Evolutionary conservation across 306 rosid genomes (phyloP), one percentile per base, ranked within the genome.

Genomic region (Ormosia semicastrata): DNA sequence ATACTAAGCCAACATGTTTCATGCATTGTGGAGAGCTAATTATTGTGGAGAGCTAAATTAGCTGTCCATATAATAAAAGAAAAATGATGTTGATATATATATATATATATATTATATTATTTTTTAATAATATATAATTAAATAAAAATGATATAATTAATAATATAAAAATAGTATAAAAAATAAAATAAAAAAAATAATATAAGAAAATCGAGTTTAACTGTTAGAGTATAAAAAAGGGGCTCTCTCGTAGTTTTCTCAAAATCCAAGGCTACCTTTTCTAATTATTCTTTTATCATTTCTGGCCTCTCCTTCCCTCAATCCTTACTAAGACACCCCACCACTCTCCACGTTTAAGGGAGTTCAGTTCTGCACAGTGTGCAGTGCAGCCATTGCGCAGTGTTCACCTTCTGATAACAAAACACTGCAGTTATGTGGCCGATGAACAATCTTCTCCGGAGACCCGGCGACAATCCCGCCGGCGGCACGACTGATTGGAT

Each of bases 401-500:
- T 24, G 24, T 24, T 24, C 24, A 24, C 24, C 1, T 24, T 24
- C 7, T 7, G 2, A 1, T 6, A 18, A 3, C 3, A 14, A 14
- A 17, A 68, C 3, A 4, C 30, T 49, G 7, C 10, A 74, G 18
- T 14, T 63, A 92, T 92, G 98, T 85, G 88, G 59, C 89, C 93
- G 0, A 82, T 83, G 15, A 83, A 76, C 80, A 88, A 73, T 6
- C 62, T 41, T 17, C 78, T 81, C 81, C 89, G 88, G 79, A 85
- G 86, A 78, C 73, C 88, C 79, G 83, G 13, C 70, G 1, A 10
- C 37, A 79, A 60, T 8, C 32, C 62, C 43, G 44, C 85, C 59
- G 78, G 50, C 18, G 83, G 44, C 5, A 46, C 32, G 18, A 59
- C 32, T 4, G 89, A 87, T 0, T 94, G 97, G 98, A 86, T 92